Evolutionary conservation across 768 basidiomycete genomes (phyloP).

Genomic region (Boletus sp.): DNA sequence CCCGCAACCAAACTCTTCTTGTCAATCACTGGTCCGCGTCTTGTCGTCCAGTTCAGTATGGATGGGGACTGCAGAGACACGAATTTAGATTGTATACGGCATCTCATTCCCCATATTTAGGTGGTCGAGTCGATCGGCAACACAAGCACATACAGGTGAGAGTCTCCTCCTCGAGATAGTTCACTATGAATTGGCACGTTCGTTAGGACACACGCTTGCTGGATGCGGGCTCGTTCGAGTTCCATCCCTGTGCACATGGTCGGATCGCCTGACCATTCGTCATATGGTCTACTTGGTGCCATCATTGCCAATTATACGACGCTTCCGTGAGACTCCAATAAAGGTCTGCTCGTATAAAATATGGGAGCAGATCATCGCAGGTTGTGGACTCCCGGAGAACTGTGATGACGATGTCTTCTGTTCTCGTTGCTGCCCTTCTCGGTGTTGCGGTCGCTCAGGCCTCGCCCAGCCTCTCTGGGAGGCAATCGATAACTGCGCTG

Average conservation of each 20-base stretch:
- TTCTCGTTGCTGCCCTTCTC: slow-evolving; percentile 17
- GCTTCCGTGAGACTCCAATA: not conserved
- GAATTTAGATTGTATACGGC: not conserved
- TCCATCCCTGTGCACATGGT: not conserved
- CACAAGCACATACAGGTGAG: not conserved
- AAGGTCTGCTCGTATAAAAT: not conserved
- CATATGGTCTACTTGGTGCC: slow-evolving; percentile 4
- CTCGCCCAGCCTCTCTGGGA: slow-evolving; percentile 28
- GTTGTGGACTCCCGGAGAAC: not conserved
- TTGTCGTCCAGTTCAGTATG: not conserved
- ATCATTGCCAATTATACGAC: slow-evolving; percentile 6
- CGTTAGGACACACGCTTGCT: not conserved
- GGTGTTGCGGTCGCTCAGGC: slow-evolving; percentile 9
- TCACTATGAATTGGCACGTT: slow-evolving; percentile 2
- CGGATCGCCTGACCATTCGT: not conserved
- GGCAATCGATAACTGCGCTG: slow-evolving; percentile 39
- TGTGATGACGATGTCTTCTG: slow-evolving; percentile 13
- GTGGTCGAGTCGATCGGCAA: not conserved
- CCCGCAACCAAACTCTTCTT: not conserved
- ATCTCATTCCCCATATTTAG: not conserved
- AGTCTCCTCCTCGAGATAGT: not conserved
- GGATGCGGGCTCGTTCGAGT: not conserved
- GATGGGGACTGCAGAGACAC: not conserved
- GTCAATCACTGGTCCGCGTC: not conserved
- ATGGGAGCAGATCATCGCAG: not conserved